A percentile compares a stretch with the other conserved stretches of the same genome.
Evolutionary conservation across 805 yeast species (phyloP).

Genomic region (Lipomyces mesembrius): DNA sequence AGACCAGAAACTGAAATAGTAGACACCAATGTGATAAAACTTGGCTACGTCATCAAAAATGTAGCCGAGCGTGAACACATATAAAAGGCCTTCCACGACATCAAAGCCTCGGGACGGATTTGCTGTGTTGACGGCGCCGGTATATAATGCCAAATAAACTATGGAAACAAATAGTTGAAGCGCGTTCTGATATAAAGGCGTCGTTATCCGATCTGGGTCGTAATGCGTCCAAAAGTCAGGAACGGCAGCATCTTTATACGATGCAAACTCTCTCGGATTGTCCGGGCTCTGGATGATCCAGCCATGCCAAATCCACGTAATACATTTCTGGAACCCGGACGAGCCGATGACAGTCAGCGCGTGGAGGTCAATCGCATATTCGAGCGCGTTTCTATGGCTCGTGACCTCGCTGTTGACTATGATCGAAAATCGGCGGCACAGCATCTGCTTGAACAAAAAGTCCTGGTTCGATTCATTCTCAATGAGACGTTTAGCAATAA

Average conservation of each 20-base stretch:
- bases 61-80: slow-evolving; percentile 66
- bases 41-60: slow-evolving; percentile 70
- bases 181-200: slow-evolving; percentile 80
- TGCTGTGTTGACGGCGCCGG: slow-evolving; percentile 66
- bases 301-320: slow-evolving; percentile 91
- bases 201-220: slow-evolving; percentile 77
- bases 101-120: slow-evolving; percentile 49
- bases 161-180: slow-evolving; percentile 71
- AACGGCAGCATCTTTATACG: slow-evolving; percentile 64
- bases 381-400: slow-evolving; percentile 74
- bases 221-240: slow-evolving; percentile 65
- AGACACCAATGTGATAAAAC: slow-evolving; percentile 72
- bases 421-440: slow-evolving; percentile 75
- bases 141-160: slow-evolving; percentile 63
- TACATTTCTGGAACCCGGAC: slow-evolving; percentile 81
- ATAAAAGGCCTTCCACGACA: slow-evolving; percentile 60
- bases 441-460: slow-evolving; percentile 63
- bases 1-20: slow-evolving; percentile 75
- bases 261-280: slow-evolving; percentile 70
- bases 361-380: slow-evolving; percentile 85
- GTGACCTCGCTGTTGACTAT: slow-evolving; percentile 56
- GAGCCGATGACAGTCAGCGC: slow-evolving; percentile 76
- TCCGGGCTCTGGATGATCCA: slow-evolving; percentile 79
- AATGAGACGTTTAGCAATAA: slow-evolving; percentile 69
- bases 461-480: slow-evolving; percentile 56